Conservation (phyloP, 139 green algal genomes). For the Chlorella vulgaris region DNA sequence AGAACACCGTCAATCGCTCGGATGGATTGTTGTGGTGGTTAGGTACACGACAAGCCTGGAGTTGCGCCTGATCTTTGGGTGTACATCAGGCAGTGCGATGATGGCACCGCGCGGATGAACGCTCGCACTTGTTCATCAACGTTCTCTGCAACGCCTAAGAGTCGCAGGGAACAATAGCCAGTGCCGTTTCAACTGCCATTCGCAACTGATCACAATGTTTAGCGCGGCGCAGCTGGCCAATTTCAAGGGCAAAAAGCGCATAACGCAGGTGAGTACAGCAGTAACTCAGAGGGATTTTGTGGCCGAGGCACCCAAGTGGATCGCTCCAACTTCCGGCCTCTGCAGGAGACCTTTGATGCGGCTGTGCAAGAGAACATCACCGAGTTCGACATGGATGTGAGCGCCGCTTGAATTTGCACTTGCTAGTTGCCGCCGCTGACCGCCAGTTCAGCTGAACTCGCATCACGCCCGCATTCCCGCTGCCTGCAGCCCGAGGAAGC, state of each 20-base stretch:
- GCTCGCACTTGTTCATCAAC: no score
- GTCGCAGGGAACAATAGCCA: no score
- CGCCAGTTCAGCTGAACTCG: not conserved
- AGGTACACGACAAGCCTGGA: no score
- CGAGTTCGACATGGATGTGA: constrained; percentile 87
- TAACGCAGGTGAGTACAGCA: not conserved
- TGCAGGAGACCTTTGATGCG: constrained; percentile 81
- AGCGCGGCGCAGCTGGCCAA: not conserved
- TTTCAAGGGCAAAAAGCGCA: not conserved
- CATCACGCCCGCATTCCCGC: not conserved
- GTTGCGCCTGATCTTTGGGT: no score
- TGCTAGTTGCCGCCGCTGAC: not conserved
- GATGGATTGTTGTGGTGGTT: no score
- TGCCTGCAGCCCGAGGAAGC: constrained; percentile 72
- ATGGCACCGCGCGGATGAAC: no score
- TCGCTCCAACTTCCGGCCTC: not conserved
- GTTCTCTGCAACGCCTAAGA: no score
- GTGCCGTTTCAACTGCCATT: no score
- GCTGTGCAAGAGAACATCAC: constrained; percentile 80
- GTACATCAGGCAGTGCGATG: no score
- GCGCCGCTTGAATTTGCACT: not conserved
- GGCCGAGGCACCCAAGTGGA: not conserved
- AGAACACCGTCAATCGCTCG: no score
- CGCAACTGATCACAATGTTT: not conserved
- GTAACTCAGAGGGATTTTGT: not conserved